These are phyloP conservation scores for Actinomortierella wolfii DNA, from an alignment of 371 early-diverging fungal species.

Conservation along the genomic window DNA sequence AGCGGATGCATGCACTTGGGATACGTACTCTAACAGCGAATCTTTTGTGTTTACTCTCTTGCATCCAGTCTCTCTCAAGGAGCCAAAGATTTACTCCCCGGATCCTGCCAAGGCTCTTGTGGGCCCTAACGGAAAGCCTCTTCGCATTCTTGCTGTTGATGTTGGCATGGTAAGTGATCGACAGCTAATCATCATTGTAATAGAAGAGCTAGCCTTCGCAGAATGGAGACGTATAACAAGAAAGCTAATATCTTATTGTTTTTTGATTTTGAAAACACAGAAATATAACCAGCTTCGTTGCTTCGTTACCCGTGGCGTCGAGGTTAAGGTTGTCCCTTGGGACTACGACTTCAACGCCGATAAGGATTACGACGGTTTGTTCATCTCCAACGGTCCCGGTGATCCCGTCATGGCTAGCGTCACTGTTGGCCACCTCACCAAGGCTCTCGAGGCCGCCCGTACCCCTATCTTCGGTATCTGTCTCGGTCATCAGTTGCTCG, in stretches of 20 bases:
- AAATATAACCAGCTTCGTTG: constrained; percentile 97
- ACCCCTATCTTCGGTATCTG: constrained; percentile 98
- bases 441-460: constrained; percentile 66
- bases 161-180: constrained; percentile 80
- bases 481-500: constrained; percentile 95
- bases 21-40: too few relatives aligned
- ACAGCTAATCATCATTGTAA: too few relatives aligned
- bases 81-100: constrained; percentile 75
- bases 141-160: constrained; percentile 91
- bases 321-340: constrained; percentile 94
- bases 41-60: too few relatives aligned
- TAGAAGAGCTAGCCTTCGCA: too few relatives aligned
- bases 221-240: too few relatives aligned
- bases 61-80: constrained; percentile 74
- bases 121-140: constrained; percentile 74
- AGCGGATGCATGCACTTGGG: too few relatives aligned
- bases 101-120: constrained; percentile 65
- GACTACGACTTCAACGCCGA: constrained; percentile 86
- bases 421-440: constrained; percentile 75
- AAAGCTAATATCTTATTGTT: not conserved
- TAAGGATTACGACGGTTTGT: constrained; percentile 87
- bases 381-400: constrained; percentile 97
- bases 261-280: constrained; percentile 8
- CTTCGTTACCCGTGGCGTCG: constrained; percentile 92
- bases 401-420: constrained; percentile 84